A percentile compares a stretch with the other conserved stretches of the same genome.
Evolutionary conservation across 495 filamentous ascomycete species (phyloP).

Genomic region (Cenococcum geophilum): DNA sequence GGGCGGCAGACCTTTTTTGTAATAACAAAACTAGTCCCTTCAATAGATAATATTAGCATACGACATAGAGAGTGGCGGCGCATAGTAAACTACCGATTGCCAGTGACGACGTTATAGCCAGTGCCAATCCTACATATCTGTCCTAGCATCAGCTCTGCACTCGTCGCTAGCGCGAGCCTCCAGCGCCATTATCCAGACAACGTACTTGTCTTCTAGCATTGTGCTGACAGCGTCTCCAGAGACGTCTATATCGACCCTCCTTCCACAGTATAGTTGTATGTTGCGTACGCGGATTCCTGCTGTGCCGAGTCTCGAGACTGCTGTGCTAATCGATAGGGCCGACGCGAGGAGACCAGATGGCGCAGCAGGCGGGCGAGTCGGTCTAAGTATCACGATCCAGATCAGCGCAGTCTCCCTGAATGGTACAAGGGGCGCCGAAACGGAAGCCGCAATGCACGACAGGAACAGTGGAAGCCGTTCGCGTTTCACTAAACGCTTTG

Average conservation of each 20-base stretch:
- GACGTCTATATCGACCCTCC: not conserved
- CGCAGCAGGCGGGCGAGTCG: not conserved
- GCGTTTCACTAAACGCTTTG: conserved; percentile 31
- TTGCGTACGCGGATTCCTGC: not conserved
- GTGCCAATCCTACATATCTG: conserved; percentile 82
- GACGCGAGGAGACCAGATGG: conserved; percentile 3
- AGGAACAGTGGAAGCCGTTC: conserved; percentile 15
- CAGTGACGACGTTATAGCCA: conserved; percentile 88
- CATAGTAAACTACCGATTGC: conserved; percentile 68
- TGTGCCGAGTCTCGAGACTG: not conserved
- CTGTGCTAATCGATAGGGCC: conserved; percentile 1
- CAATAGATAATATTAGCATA: conserved; percentile 31
- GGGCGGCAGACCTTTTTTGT: conserved; percentile 70
- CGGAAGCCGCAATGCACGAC: not conserved
- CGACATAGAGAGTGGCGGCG: conserved; percentile 3
- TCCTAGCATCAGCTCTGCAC: conserved; percentile 31
- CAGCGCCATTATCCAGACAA: conserved; percentile 13
- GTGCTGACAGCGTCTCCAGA: conserved; percentile 37
- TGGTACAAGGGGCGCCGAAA: not conserved
- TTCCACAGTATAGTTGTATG: conserved; percentile 2
- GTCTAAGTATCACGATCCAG: not conserved
- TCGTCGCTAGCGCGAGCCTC: not conserved
- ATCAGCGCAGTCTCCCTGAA: not conserved
- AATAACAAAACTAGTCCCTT: conserved; percentile 88
- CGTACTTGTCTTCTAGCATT: conserved; percentile 87